phyloP scores from a whole-genome alignment of 176 grass and related monocot species.

The Phyllostachys edulis region DNA sequence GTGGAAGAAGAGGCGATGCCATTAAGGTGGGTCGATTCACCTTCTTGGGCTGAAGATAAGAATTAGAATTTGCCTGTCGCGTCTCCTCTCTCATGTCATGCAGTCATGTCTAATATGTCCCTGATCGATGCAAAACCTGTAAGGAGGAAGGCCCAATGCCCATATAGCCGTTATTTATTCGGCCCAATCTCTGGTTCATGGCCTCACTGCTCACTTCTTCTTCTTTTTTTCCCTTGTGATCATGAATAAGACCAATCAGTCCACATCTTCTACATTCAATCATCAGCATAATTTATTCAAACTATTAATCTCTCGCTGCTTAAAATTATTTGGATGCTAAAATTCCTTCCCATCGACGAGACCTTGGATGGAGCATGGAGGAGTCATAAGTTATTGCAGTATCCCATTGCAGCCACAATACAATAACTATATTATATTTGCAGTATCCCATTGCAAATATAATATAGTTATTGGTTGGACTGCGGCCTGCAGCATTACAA shows the following conservation, averaged over 20 bases:
- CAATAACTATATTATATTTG: no score
- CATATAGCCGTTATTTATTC: no score
- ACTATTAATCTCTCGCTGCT: neutral
- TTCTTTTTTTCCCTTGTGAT: neutral
- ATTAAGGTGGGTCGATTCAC: no score
- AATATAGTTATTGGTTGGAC: neutral
- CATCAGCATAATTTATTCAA: neutral
- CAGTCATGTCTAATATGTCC: no score
- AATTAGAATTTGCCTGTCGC: no score
- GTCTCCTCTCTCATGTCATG: no score
- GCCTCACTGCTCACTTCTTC: neutral
- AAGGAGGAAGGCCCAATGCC: neutral
- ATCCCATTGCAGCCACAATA: neutral
- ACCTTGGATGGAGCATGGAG: neutral
- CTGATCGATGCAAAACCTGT: no score
- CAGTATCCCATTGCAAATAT: slow-evolving; percentile 2
- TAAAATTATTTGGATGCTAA: neutral
- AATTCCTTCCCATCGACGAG: neutral
- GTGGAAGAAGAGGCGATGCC: no score
- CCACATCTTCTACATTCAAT: neutral
- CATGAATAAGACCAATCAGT: neutral
- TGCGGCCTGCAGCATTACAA: no score
- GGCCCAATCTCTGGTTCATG: no score
- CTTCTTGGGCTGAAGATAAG: no score
- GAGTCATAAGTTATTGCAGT: neutral